These are phyloP conservation scores for Cenchrus americanus DNA, from an alignment of 176 grass and related monocot species.

Conservation along the genomic window DNA sequence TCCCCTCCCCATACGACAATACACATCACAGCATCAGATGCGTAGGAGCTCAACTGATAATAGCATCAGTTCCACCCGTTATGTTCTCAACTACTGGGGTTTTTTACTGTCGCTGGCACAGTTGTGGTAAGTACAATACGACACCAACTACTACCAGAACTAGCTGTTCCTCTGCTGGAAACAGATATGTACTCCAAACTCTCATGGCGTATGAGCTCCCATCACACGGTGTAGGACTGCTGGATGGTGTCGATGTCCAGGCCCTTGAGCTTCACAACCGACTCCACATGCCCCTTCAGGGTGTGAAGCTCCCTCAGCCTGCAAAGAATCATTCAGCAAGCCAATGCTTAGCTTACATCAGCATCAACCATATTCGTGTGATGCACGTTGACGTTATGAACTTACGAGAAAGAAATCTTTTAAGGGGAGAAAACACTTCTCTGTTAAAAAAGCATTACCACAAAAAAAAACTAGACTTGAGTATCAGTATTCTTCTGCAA, in stretches of 20 bases:
- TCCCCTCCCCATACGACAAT: neutral
- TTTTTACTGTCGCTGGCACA: neutral
- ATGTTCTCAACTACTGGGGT: neutral
- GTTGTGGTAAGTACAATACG: neutral
- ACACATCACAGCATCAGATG: neutral
- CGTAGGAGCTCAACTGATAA: neutral
- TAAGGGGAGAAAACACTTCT: neutral
- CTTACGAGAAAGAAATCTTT: neutral
- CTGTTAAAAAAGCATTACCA: too few relatives aligned
- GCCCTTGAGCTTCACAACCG: constrained; percentile 25
- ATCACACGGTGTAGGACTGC: constrained; percentile 15
- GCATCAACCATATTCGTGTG: neutral
- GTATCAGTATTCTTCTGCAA: neutral
- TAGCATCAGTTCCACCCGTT: neutral
- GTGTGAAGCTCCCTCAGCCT: constrained; percentile 28
- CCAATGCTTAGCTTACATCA: neutral
- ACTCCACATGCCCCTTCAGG: constrained; percentile 24
- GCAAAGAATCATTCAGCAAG: neutral
- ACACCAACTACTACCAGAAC: neutral
- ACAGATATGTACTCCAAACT: neutral
- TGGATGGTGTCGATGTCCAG: constrained; percentile 26
- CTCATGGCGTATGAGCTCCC: neutral
- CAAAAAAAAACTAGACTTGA: too few relatives aligned
- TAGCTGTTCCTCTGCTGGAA: neutral
- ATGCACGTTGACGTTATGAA: neutral